Percentiles rank a stretch among this genome's conserved stretches.
phyloP scores from a whole-genome alignment of 1,139 yeast genomes.

The Yamadazyma songkhlaensis region DNA sequence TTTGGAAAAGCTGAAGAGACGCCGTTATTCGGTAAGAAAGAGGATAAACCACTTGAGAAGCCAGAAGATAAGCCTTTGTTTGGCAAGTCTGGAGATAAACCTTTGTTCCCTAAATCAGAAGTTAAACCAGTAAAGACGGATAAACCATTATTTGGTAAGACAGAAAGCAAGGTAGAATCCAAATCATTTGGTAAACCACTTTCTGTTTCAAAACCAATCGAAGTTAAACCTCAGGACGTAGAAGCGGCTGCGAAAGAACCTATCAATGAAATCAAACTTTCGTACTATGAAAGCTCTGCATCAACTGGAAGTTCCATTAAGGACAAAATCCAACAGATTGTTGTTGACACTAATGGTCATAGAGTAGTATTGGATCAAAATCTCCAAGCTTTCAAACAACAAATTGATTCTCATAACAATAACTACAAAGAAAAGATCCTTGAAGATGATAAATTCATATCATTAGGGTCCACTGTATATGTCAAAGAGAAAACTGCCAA shows the following conservation, averaged over 20 bases:
- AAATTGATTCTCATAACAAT: neutral
- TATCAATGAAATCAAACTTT: slow-evolving; percentile 1
- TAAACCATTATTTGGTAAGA: too few species aligned
- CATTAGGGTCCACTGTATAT: slow-evolving; percentile 2
- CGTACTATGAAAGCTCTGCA: slow-evolving; percentile 7
- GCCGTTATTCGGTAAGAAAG: neutral
- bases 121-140: neutral
- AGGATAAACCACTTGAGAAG: too few species aligned
- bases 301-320: slow-evolving; percentile 7
- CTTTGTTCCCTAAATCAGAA: neutral
- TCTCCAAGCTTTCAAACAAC: slow-evolving; percentile 3
- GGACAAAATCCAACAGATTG: slow-evolving; percentile 15
- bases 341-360: slow-evolving; percentile 20
- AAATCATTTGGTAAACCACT: too few species aligned
- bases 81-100: neutral
- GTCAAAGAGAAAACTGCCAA: slow-evolving; percentile 1
- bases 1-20: neutral
- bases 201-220: too few species aligned
- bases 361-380: slow-evolving; percentile 15
- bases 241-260: neutral
- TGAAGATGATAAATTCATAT: slow-evolving; percentile 1
- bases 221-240: too few species aligned
- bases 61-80: neutral
- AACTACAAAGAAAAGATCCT: neutral
- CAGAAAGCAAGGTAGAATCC: too few species aligned